phyloP scores from a whole-genome alignment of 768 basidiomycete species.

The Trametes coccinea region DNA sequence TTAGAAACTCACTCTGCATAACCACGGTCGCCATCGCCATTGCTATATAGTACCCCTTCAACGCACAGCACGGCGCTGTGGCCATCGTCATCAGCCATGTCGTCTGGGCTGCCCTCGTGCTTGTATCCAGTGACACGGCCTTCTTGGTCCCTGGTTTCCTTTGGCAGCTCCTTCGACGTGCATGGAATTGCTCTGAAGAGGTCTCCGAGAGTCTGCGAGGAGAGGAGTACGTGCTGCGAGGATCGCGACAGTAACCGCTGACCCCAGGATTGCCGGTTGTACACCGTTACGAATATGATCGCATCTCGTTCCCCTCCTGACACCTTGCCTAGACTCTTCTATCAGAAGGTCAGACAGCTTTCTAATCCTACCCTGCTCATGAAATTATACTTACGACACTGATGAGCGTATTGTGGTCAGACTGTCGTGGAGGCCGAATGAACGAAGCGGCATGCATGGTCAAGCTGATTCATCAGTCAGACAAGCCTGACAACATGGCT shows the following conservation, averaged over 20 bases:
- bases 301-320: conserved; percentile 36
- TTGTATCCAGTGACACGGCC: conserved; percentile 38
- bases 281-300: conserved; percentile 58
- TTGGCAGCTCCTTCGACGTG: conserved; percentile 52
- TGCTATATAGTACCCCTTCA: conserved; percentile 60
- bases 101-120: background rate
- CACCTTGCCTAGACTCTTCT: conserved; percentile 22
- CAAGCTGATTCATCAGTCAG: conserved; percentile 39
- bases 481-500: background rate
- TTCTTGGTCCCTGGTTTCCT: conserved; percentile 39
- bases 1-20: conserved; percentile 54
- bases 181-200: conserved; percentile 63
- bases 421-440: conserved; percentile 60
- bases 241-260: conserved; percentile 57
- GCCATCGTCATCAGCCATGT: conserved; percentile 5
- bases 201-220: conserved; percentile 73
- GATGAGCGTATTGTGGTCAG: conserved; percentile 56
- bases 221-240: conserved; percentile 68
- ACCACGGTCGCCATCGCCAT: conserved; percentile 47
- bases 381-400: conserved; percentile 14
- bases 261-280: conserved; percentile 62
- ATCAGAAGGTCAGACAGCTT: conserved; percentile 8
- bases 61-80: conserved; percentile 58
- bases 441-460: conserved; percentile 56
- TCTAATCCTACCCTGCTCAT: background rate